A percentile compares a stretch with the other conserved stretches of the same genome.
These are phyloP conservation scores for Spathaspora sp. DNA, from an alignment of 805 yeast genomes.

Conservation along the genomic window DNA sequence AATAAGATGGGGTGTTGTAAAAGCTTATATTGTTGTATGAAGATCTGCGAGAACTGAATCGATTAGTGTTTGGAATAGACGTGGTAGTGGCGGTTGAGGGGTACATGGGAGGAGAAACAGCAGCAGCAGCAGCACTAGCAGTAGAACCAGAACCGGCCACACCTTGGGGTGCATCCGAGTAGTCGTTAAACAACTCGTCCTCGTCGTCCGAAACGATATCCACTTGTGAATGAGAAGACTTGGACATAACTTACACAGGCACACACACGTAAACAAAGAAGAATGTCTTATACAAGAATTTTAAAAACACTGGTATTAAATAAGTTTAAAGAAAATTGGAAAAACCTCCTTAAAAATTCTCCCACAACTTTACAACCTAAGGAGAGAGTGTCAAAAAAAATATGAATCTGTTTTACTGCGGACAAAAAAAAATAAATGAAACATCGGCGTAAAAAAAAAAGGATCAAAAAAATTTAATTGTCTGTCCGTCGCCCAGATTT, in stretches of 20 bases:
- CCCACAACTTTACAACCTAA: not conserved
- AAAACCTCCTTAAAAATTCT: not conserved
- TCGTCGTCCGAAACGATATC: conserved; percentile 3
- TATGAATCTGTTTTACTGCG: not conserved
- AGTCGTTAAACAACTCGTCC: conserved; percentile 8
- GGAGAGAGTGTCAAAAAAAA: not conserved
- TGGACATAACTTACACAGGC: not conserved
- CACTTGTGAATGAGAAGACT: not conserved
- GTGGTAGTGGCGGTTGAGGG: not conserved
- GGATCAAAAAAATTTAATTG: too few species aligned
- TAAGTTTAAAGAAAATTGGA: too few species aligned
- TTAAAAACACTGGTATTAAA: too few species aligned
- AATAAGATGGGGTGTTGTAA: not conserved
- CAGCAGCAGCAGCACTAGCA: not conserved
- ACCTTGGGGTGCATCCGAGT: not conserved
- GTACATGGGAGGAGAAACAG: not conserved
- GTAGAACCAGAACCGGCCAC: not conserved
- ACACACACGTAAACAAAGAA: not conserved
- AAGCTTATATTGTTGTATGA: conserved; percentile 1
- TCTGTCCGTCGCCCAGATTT: not conserved
- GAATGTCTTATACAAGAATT: too few species aligned
- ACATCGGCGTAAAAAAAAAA: not conserved
- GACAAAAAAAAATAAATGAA: not conserved
- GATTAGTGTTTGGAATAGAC: not conserved
- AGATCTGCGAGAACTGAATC: not conserved